Percentiles rank a stretch among this genome's conserved stretches.
Evolutionary conservation across 2,329 filamentous ascomycete species (phyloP).

Genomic region (Lachnellula willkommii): DNA sequence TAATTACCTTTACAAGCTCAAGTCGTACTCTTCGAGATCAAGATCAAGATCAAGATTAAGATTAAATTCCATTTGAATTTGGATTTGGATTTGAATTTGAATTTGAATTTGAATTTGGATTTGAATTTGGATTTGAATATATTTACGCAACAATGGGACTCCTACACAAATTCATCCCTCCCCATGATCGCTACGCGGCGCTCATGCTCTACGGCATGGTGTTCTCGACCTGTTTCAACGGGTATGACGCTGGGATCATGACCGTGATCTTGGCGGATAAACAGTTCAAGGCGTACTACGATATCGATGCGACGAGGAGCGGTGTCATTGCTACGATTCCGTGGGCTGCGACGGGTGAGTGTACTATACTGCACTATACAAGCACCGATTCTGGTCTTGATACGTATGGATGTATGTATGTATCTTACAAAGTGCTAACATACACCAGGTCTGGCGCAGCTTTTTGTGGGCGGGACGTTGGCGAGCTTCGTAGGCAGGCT

Average conservation of each 20-base stretch:
- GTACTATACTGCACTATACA: not conserved
- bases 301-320: slow-evolving; percentile 32
- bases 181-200: slow-evolving; percentile 36
- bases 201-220: slow-evolving; percentile 36
- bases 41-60: too few relatives aligned
- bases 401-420: too few relatives aligned
- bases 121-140: too few relatives aligned
- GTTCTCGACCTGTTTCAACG: slow-evolving; percentile 38
- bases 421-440: too few relatives aligned
- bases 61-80: too few relatives aligned
- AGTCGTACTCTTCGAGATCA: not conserved
- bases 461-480: slow-evolving; percentile 36
- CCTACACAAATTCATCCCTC: slow-evolving; percentile 33
- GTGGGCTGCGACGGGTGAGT: slow-evolving; percentile 36
- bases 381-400: too few relatives aligned
- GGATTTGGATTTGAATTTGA: too few relatives aligned
- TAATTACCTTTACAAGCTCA: too few relatives aligned
- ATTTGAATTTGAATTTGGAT: too few relatives aligned
- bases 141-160: slow-evolving; percentile 25
- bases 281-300: slow-evolving; percentile 38
- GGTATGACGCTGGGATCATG: slow-evolving; percentile 40
- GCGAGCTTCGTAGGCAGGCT: slow-evolving; percentile 35
- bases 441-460: slow-evolving; percentile 33
- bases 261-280: slow-evolving; percentile 40
- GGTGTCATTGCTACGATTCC: slow-evolving; percentile 38